Evolutionary conservation across 2,329 filamentous ascomycete species (phyloP), one percentile per base, ranked within the genome.

Genomic region (Colletotrichum nymphaeae): DNA sequence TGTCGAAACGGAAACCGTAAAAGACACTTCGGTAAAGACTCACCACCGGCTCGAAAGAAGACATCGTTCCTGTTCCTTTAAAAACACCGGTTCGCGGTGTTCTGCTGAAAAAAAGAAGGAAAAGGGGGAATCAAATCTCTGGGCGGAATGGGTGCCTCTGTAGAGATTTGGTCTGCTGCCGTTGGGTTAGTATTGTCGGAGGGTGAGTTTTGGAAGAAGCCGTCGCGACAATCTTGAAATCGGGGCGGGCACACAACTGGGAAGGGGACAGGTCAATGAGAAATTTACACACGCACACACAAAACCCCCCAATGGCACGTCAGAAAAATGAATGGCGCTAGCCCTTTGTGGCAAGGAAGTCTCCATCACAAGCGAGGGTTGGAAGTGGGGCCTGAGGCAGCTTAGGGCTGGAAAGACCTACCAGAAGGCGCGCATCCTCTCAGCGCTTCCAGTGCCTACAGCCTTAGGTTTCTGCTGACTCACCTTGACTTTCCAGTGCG

Each of bases 21-120:
- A 24, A 66, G 35, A 30, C 53, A 56, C 42, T 37, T 37, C 24
- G 22, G 22, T 26, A 35, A 56, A 22, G 42, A 92, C 91, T 92
- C 87, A 93, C 91, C 88, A 92, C 90, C 85, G 86, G 84, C 88
- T 93, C 91, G 86, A 93, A 92, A 82, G 88, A 89, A 84, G 90
- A 92, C 90, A 92, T 92, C 84, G 87, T 90, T 84, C 82, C 83
- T 76, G 76, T 79, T 80, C 77, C 79, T 83, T 79, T 30, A 60
- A 56, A 69, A 81, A 78, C 80, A 75, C 75, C 73, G 76, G 75
- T 69, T 64, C 69, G 66, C 64, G 69, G 63, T 58, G 69, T 52
- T 53, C 35, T 63, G 42, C 71, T 71, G 73, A 74, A 69, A 70
- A 63, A 65, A 70, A 69, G 71, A 74, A 76, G 73, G 63, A 63